These are phyloP conservation scores for Curvularia lunata DNA, from an alignment of 2,329 filamentous ascomycete genomes.

Conservation along the genomic window DNA sequence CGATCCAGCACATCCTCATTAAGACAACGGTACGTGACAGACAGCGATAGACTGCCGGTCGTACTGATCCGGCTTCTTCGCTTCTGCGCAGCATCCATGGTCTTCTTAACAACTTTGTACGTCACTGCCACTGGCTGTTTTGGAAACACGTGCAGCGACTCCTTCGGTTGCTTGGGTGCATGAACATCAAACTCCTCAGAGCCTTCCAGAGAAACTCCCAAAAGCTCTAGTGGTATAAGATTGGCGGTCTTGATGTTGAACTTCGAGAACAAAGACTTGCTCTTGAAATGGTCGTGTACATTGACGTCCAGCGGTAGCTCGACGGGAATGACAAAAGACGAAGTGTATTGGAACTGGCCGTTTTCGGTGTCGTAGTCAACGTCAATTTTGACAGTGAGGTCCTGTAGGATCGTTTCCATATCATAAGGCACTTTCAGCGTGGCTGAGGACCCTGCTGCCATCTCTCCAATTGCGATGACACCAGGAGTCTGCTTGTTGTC, in stretches of 20 bases:
- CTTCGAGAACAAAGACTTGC: conserved; percentile 78
- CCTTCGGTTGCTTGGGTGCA: conserved; percentile 56
- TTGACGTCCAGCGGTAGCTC: conserved; percentile 89
- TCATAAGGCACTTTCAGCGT: conserved; percentile 80
- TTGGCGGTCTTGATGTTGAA: conserved; percentile 89
- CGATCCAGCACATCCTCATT: conserved; percentile 71
- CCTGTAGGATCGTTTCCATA: conserved; percentile 75
- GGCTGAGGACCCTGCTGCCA: conserved; percentile 57
- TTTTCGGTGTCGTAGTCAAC: conserved; percentile 72
- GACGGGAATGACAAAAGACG: conserved; percentile 69
- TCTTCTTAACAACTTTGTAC: conserved; percentile 74
- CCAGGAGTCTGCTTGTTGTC: conserved; percentile 55
- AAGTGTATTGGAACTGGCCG: conserved; percentile 69
- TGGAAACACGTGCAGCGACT: conserved; percentile 70
- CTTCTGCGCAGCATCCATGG: conserved; percentile 32
- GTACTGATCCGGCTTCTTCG: conserved; percentile 40
- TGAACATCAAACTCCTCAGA: conserved; percentile 73
- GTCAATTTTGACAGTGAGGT: conserved; percentile 77
- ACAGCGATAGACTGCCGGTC: conserved; percentile 63
- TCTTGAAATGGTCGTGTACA: conserved; percentile 94
- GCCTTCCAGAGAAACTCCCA: conserved; percentile 71
- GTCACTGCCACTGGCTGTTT: conserved; percentile 81
- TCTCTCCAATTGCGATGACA: conserved; percentile 52
- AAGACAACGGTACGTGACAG: conserved; percentile 76
- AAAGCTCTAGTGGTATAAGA: conserved; percentile 74